A percentile compares a stretch with the other conserved stretches of the same genome.
Evolutionary conservation across 331 rosid genomes (phyloP).

Genomic region (Spiraea crenata): DNA sequence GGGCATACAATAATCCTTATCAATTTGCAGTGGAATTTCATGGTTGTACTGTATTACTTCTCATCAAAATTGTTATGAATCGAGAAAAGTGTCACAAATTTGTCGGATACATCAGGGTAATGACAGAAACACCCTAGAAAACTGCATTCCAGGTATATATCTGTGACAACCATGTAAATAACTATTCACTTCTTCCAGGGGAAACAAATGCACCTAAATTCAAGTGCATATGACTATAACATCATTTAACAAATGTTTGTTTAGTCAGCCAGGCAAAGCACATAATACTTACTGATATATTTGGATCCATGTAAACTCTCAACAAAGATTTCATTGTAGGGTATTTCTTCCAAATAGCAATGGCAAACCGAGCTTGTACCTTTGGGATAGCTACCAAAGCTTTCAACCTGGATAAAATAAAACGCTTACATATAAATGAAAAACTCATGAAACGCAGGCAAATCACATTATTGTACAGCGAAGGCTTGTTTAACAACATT

Average conservation of each 20-base stretch:
- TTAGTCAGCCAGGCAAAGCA: constrained; percentile 7
- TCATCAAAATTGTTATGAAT: background rate
- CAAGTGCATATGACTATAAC: background rate
- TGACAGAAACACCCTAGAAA: background rate
- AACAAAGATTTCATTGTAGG: constrained; percentile 90
- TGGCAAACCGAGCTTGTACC: constrained; percentile 91
- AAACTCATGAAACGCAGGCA: background rate
- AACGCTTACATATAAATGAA: background rate
- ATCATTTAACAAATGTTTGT: constrained; percentile 19
- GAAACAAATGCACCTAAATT: background rate
- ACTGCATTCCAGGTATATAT: background rate
- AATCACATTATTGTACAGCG: background rate
- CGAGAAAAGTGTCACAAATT: too few species aligned
- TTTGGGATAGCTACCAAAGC: constrained; percentile 89
- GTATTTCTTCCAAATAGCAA: constrained; percentile 86
- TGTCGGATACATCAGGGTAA: background rate
- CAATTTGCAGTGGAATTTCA: background rate
- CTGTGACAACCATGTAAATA: background rate
- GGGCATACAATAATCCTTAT: background rate
- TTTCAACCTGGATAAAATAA: constrained; percentile 59
- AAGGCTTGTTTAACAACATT: background rate
- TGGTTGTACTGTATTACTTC: background rate
- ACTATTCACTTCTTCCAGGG: background rate
- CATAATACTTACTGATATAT: constrained; percentile 52
- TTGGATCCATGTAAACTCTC: constrained; percentile 79